phyloP scores from a whole-genome alignment of 1,284 basidiomycete genomes.

The Microbotryum scabiosae region DNA sequence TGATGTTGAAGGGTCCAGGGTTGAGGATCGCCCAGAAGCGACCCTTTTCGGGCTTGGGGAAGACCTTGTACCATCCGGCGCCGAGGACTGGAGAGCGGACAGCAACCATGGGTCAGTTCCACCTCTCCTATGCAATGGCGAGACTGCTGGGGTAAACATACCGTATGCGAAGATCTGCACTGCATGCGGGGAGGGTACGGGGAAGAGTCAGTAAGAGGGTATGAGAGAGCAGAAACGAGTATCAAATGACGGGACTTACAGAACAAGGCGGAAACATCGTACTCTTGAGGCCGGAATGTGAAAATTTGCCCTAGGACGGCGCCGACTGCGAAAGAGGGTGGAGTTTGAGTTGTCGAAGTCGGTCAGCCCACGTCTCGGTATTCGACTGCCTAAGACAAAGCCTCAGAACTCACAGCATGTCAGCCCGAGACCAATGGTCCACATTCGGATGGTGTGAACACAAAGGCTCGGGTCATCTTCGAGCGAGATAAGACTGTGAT shows the following conservation, averaged over 20 bases:
- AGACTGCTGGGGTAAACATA: no score
- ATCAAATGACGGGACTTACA: not conserved
- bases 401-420: slow-evolving; percentile 41
- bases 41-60: not conserved
- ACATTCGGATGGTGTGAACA: not conserved
- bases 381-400: no score
- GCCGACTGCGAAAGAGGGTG: not conserved
- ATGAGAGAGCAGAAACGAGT: no score
- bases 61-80: not conserved
- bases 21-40: slow-evolving; percentile 17
- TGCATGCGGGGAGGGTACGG: not conserved
- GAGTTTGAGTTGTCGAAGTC: no score
- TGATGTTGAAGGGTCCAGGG: slow-evolving; percentile 31
- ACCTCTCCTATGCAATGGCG: no score
- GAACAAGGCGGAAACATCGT: slow-evolving; percentile 1
- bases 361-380: no score
- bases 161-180: slow-evolving; percentile 2
- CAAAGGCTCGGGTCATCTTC: not conserved
- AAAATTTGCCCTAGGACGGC: slow-evolving; percentile 6
- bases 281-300: slow-evolving; percentile 5
- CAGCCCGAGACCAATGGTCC: not conserved
- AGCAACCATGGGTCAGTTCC: no score
- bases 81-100: not conserved
- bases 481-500: not conserved
- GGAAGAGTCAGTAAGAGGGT: no score